Percentiles rank a stretch among this genome's conserved stretches.
These are phyloP conservation scores for Rhizophagus clarus DNA, from an alignment of 192 early-diverging fungal species.

Conservation along the genomic window DNA sequence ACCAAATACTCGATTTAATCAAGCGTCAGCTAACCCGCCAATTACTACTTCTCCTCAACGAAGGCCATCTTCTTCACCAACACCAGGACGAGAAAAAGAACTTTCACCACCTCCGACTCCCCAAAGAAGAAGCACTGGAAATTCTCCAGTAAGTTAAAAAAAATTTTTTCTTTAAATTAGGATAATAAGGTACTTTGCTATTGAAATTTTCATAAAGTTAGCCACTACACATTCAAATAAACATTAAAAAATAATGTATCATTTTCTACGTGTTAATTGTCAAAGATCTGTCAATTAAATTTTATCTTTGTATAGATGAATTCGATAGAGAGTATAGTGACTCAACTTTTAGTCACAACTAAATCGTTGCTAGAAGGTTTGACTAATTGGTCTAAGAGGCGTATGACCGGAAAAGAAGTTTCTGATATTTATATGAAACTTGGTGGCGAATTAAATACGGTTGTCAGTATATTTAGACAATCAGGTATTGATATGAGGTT, in stretches of 20 bases:
- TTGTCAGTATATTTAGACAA: constrained; percentile 31
- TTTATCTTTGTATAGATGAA: constrained; percentile 39
- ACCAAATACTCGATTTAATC: neutral
- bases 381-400: constrained; percentile 47
- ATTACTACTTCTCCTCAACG: constrained; percentile 1
- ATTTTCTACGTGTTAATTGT: neutral
- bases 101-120: neutral
- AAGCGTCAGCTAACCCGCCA: neutral
- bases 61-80: constrained; percentile 13
- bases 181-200: neutral
- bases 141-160: constrained; percentile 20
- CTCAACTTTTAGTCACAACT: constrained; percentile 49
- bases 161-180: neutral
- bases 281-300: neutral
- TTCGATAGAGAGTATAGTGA: constrained; percentile 51
- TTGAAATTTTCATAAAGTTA: neutral
- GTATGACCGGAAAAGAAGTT: constrained; percentile 45
- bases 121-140: constrained; percentile 21
- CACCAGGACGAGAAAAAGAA: constrained; percentile 8
- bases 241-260: neutral
- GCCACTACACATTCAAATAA: neutral
- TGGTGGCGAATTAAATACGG: constrained; percentile 42
- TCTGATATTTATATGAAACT: constrained; percentile 50
- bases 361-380: constrained; percentile 51
- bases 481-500: constrained; percentile 44